phyloP scores from a whole-genome alignment of 352 stramenopile species.

The Phytophthora fragariaefolia region DNA sequence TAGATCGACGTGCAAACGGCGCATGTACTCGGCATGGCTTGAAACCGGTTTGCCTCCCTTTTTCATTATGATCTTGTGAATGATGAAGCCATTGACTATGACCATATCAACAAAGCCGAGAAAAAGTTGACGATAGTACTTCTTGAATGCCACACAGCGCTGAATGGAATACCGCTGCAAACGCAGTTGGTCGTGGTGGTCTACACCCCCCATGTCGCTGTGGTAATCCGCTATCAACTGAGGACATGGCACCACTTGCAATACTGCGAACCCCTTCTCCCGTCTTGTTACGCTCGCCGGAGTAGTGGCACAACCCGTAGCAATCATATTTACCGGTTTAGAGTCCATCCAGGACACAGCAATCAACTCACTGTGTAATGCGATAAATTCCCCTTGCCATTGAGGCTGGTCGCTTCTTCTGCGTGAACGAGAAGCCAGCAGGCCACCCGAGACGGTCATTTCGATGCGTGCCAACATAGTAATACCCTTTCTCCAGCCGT shows the following conservation, averaged over 20 bases:
- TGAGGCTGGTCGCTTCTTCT: background rate
- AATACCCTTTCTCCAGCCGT: background rate
- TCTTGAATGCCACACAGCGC: constrained; percentile 4
- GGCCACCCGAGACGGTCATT: background rate
- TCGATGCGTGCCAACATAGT: constrained; percentile 1
- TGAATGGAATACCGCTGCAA: background rate
- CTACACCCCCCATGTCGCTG: background rate
- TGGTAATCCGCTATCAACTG: background rate
- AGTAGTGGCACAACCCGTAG: background rate
- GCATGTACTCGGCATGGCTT: constrained; percentile 13
- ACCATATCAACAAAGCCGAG: constrained; percentile 21
- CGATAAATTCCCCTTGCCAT: background rate
- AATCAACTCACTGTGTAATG: background rate
- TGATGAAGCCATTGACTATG: constrained; percentile 17
- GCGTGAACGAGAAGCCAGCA: background rate
- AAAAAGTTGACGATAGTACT: constrained; percentile 29
- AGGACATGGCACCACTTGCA: background rate
- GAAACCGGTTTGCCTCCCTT: background rate
- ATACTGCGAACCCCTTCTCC: background rate
- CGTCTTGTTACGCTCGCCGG: background rate
- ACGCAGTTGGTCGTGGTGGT: background rate
- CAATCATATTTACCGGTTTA: constrained; percentile 18
- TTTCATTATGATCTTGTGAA: constrained; percentile 9
- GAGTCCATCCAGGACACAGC: constrained; percentile 3
- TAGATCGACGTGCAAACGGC: constrained; percentile 4